Percentiles rank a stretch among this genome's conserved stretches.
Conservation (phyloP, 441 rosid species). For the Jatropha multifida region DNA sequence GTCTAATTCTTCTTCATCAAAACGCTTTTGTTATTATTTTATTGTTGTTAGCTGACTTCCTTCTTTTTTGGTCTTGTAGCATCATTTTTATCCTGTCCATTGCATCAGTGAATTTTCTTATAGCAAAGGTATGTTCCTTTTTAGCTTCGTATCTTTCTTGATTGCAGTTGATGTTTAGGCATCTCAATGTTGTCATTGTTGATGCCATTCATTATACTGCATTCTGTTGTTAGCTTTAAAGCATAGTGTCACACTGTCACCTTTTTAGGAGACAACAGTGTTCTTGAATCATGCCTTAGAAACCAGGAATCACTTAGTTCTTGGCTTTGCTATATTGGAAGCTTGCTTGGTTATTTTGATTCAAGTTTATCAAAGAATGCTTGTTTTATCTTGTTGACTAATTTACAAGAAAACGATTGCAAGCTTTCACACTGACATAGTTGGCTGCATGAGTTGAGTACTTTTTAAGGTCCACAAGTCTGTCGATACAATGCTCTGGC, state of each 20-base stretch:
- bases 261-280: too few relatives aligned
- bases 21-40: background rate
- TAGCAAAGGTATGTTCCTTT: conserved; percentile 63
- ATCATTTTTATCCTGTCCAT: conserved; percentile 58
- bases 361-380: background rate
- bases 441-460: background rate
- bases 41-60: conserved; percentile 18
- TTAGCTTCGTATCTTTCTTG: background rate
- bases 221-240: background rate
- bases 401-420: background rate
- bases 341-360: background rate
- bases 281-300: too few relatives aligned
- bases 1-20: conserved; percentile 12
- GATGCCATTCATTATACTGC: background rate
- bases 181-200: background rate
- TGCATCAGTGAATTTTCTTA: conserved; percentile 64
- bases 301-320: too few relatives aligned
- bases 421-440: background rate
- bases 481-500: background rate
- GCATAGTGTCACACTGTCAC: too few relatives aligned
- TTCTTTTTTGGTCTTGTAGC: conserved; percentile 37
- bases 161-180: background rate
- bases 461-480: background rate
- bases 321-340: background rate
- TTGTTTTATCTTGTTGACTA: background rate